These are phyloP conservation scores for Tricholoma bakamatsutake DNA, from an alignment of 768 basidiomycete genomes.

Conservation along the genomic window DNA sequence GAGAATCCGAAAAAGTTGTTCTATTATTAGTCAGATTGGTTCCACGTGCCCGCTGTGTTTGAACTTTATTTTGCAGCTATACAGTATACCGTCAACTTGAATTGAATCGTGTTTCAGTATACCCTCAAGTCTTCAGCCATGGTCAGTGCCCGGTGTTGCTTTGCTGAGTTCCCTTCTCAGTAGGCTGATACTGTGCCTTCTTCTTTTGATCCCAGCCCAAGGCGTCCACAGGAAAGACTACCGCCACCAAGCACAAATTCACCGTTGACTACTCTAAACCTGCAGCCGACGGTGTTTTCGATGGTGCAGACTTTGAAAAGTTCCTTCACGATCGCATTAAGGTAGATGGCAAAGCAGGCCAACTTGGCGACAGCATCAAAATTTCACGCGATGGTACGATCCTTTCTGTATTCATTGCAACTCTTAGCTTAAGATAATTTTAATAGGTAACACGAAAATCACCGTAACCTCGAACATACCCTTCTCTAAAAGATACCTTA, in stretches of 20 bases:
- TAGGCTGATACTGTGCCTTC: slow-evolving; percentile 62
- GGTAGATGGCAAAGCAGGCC: slow-evolving; percentile 87
- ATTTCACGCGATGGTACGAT: slow-evolving; percentile 77
- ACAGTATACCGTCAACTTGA: slow-evolving; percentile 37
- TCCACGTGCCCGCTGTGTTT: background rate
- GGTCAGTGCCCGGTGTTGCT: slow-evolving; percentile 69
- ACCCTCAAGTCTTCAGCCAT: slow-evolving; percentile 34
- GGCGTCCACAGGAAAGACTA: slow-evolving; percentile 46
- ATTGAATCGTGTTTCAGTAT: slow-evolving; percentile 3
- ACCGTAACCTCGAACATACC: slow-evolving; percentile 81
- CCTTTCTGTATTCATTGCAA: background rate
- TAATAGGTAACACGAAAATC: slow-evolving; percentile 70
- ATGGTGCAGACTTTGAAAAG: slow-evolving; percentile 67
- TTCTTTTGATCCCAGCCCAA: slow-evolving; percentile 46
- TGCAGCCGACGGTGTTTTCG: slow-evolving; percentile 51
- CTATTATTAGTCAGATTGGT: background rate
- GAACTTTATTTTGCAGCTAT: slow-evolving; percentile 40
- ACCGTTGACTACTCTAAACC: slow-evolving; percentile 83
- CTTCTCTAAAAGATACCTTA: slow-evolving; percentile 96
- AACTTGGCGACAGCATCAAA: slow-evolving; percentile 86
- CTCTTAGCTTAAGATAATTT: background rate
- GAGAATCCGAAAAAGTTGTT: background rate
- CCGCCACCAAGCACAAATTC: slow-evolving; percentile 68
- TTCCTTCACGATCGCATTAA: slow-evolving; percentile 93
- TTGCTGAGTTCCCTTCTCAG: slow-evolving; percentile 92